phyloP scores from a whole-genome alignment of 768 basidiomycete species.

The Leccinum barrowsii region DNA sequence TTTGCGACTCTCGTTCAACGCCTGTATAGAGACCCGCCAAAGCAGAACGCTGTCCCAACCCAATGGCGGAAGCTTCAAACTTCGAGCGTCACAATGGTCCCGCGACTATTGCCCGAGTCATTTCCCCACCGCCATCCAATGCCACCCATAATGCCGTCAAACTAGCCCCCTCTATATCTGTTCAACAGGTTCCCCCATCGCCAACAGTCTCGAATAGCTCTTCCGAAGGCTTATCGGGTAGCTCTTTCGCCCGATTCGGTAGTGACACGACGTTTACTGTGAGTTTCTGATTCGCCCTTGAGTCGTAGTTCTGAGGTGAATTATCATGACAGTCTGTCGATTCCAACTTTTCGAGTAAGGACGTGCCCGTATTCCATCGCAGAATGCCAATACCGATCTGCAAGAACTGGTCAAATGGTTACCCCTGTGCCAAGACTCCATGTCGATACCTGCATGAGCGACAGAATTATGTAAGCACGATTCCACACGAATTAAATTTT shows the following conservation, averaged over 20 bases:
- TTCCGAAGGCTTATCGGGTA: slow-evolving; percentile 18
- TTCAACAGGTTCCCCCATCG: slow-evolving; percentile 5
- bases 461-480: slow-evolving; percentile 9
- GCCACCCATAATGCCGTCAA: slow-evolving; percentile 5
- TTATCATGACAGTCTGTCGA: slow-evolving; percentile 15
- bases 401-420: neutral
- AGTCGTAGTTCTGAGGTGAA: neutral
- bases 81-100: slow-evolving; percentile 9
- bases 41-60: neutral
- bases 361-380: neutral
- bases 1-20: neutral
- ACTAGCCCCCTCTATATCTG: neutral
- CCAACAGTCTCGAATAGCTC: slow-evolving; percentile 11
- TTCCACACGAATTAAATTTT: neutral
- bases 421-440: fast-evolving
- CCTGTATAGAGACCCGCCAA: slow-evolving; percentile 3
- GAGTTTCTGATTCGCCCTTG: neutral
- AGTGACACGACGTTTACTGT: slow-evolving; percentile 24
- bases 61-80: neutral
- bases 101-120: neutral
- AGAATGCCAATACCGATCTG: neutral
- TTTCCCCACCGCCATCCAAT: slow-evolving; percentile 8
- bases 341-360: slow-evolving; percentile 7
- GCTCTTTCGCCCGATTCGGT: slow-evolving; percentile 8
- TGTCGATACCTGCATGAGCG: slow-evolving; percentile 13